phyloP scores from a whole-genome alignment of 1,284 basidiomycete genomes.

The Wallemia hederae region DNA sequence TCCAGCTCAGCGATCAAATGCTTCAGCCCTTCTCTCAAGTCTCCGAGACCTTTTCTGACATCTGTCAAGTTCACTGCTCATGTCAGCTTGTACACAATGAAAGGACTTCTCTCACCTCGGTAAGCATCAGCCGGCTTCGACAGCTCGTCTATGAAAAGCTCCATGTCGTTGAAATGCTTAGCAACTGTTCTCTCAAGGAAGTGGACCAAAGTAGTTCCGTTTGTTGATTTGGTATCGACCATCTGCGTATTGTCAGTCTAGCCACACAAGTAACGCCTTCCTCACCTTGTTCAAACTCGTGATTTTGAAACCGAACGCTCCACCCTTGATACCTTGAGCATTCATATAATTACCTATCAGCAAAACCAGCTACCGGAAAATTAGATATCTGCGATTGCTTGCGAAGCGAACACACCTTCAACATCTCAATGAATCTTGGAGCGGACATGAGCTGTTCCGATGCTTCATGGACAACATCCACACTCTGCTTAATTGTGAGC shows the following conservation, averaged over 20 bases:
- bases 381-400: slow-evolving; percentile 1
- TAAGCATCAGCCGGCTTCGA: slow-evolving; percentile 72
- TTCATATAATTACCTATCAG: slow-evolving; percentile 97
- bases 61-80: slow-evolving; percentile 41
- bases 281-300: slow-evolving; percentile 83
- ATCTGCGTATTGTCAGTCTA: slow-evolving; percentile 23
- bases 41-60: slow-evolving; percentile 35
- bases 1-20: slow-evolving; percentile 45
- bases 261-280: not conserved
- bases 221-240: slow-evolving; percentile 86
- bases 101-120: slow-evolving; percentile 28
- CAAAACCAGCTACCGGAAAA: slow-evolving; percentile 39
- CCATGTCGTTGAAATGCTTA: slow-evolving; percentile 65
- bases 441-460: slow-evolving; percentile 45
- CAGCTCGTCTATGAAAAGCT: slow-evolving; percentile 65
- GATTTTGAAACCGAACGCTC: slow-evolving; percentile 87
- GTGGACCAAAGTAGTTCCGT: slow-evolving; percentile 75
- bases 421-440: slow-evolving; percentile 53
- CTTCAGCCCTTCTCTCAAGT: slow-evolving; percentile 48
- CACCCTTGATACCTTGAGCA: slow-evolving; percentile 80
- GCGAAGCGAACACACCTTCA: slow-evolving; percentile 27
- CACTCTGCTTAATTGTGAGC: slow-evolving; percentile 29
- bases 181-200: slow-evolving; percentile 73
- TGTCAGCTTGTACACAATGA: not conserved
- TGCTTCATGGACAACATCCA: slow-evolving; percentile 48